phyloP scores from a whole-genome alignment of 345 rosid species.

The Linum lewisii region DNA sequence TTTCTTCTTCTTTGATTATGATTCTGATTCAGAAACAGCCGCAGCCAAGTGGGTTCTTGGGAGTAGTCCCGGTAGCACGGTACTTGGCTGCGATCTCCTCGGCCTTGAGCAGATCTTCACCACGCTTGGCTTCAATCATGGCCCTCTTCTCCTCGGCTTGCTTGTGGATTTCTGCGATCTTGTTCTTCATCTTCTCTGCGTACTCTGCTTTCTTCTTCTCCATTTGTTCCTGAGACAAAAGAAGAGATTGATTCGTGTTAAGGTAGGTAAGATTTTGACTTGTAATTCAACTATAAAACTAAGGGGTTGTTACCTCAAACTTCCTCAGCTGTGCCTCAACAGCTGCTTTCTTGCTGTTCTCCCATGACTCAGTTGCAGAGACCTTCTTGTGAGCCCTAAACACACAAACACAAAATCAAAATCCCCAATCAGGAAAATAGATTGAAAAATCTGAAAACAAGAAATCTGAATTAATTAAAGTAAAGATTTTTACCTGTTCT shows the following conservation, averaged over 20 bases:
- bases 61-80: conserved; percentile 65
- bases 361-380: conserved; percentile 49
- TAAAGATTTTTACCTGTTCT: conserved; percentile 48
- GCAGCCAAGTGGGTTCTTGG: conserved; percentile 53
- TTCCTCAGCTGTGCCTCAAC: conserved; percentile 54
- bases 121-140: conserved; percentile 55
- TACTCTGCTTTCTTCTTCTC: conserved; percentile 72
- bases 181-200: conserved; percentile 80
- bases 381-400: conserved; percentile 60
- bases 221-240: conserved; percentile 56
- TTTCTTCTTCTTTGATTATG: too few species aligned
- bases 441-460: neutral
- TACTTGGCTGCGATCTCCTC: conserved; percentile 81
- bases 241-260: too few species aligned
- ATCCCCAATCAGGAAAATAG: neutral
- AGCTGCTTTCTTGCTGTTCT: conserved; percentile 51
- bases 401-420: neutral
- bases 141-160: conserved; percentile 84
- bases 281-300: too few species aligned
- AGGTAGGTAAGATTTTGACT: too few species aligned
- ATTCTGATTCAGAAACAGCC: conserved; percentile 31
- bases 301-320: conserved; percentile 50
- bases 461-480: neutral
- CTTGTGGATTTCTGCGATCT: conserved; percentile 61
- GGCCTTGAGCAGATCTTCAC: conserved; percentile 81